Evolutionary conservation across 768 basidiomycete genomes (phyloP).

Genomic region (Mycena latifolia): DNA sequence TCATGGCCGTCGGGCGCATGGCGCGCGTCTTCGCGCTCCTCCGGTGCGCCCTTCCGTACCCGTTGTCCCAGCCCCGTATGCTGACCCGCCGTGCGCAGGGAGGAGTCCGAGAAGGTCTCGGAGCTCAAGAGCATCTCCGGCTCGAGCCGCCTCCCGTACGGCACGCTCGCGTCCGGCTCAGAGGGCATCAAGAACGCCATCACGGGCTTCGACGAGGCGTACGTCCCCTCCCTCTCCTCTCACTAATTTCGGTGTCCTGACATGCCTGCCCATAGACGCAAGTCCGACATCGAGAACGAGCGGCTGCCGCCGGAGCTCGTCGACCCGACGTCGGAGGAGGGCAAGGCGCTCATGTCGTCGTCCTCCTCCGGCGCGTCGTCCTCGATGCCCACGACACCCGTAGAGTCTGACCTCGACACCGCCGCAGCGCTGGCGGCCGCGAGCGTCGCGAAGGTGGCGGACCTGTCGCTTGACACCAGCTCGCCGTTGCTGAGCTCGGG

Average conservation of each 20-base stretch:
- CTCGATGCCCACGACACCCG: constrained; percentile 53
- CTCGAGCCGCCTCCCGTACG: constrained; percentile 81
- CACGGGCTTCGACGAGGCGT: constrained; percentile 96
- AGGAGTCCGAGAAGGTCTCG: constrained; percentile 97
- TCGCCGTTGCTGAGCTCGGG: background rate
- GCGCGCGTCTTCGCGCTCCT: constrained; percentile 96
- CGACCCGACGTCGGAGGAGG: constrained; percentile 82
- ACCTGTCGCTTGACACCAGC: constrained; percentile 14
- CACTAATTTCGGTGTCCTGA: background rate
- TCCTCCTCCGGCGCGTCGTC: constrained; percentile 52
- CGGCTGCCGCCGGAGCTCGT: constrained; percentile 94
- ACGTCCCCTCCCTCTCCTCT: constrained; percentile 50
- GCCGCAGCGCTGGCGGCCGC: constrained; percentile 55
- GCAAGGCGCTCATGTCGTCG: constrained; percentile 69
- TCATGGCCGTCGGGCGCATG: constrained; percentile 97
- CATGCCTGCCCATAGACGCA: constrained; percentile 73
- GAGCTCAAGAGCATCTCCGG: constrained; percentile 95
- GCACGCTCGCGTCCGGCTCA: constrained; percentile 87
- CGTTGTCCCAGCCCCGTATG: background rate
- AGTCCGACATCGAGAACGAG: constrained; percentile 99
- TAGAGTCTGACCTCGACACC: constrained; percentile 57
- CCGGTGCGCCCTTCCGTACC: constrained; percentile 66
- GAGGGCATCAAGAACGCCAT: constrained; percentile 98
- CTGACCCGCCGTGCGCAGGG: constrained; percentile 60
- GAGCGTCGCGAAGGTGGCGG: constrained; percentile 39